These are phyloP conservation scores for Gautieria morchelliformis DNA, from an alignment of 768 basidiomycete genomes.

Conservation along the genomic window DNA sequence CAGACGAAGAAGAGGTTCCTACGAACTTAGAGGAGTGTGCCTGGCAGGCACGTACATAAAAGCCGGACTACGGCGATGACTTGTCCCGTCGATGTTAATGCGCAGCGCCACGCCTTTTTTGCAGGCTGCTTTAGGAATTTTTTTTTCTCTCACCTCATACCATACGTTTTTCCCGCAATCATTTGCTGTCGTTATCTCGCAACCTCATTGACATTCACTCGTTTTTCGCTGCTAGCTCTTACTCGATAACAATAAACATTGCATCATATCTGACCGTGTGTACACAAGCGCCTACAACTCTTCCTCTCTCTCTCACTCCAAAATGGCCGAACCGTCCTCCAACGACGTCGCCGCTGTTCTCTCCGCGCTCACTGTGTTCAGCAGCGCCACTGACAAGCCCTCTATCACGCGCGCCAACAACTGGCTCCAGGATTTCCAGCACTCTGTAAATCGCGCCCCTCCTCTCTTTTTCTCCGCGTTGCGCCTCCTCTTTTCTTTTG, in stretches of 20 bases:
- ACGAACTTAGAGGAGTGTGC: constrained; percentile 37
- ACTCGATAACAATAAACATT: background rate
- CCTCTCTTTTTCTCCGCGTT: constrained; percentile 20
- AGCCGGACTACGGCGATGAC: background rate
- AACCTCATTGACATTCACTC: background rate
- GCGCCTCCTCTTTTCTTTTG: background rate
- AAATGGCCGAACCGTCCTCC: background rate
- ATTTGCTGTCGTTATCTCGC: background rate
- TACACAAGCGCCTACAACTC: background rate
- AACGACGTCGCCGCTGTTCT: constrained; percentile 36
- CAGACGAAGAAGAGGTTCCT: constrained; percentile 68
- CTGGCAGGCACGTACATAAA: background rate
- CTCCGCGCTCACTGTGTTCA: constrained; percentile 72
- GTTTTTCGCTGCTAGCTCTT: background rate
- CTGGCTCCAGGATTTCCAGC: constrained; percentile 98
- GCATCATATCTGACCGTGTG: background rate
- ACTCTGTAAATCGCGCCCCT: constrained; percentile 88
- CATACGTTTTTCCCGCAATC: background rate
- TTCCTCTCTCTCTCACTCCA: too few relatives aligned
- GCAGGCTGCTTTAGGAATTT: background rate
- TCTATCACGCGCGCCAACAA: constrained; percentile 82
- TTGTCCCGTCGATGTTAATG: too few relatives aligned
- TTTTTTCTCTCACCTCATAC: background rate
- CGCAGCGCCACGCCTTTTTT: background rate
- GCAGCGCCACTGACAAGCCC: constrained; percentile 69